Base-by-base conservation (phyloP, 1,284 basidiomycete species). In the Trametes pubescens region DNA sequence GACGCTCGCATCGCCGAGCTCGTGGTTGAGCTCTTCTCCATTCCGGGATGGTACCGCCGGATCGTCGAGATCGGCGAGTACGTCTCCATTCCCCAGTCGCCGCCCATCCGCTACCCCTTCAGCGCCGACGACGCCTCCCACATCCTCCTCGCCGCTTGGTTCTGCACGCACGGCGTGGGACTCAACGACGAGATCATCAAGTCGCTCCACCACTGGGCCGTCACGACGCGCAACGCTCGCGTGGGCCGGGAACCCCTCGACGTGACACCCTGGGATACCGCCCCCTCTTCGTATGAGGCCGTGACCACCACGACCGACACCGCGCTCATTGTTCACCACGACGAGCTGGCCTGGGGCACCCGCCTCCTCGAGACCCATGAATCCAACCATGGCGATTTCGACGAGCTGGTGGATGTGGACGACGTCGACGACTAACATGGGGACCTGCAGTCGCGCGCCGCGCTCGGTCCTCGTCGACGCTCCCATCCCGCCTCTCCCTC, bases 361-460 rank as follows among this genome's bases (percentile, higher is more conserved):
- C 2, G 2, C 4, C 9, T 48, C 6, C 10, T 8, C 6, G 47
- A 48, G 4, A 26, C 2, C 8, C 2, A 2, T 10, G 11, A 14
- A 9, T 26, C 24, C 24, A 48, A 48, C 47, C 47, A 11, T 14
- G 47, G 2, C 6, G 47, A 48, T 7, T 26, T 4, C 6, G 47
- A 48, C 47, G 47, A 26, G 47, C 13, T 48, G 24, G 29, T 48
- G 24, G 26, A 48, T n/a, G n/a, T n/a, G n/a, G n/a, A n/a, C n/a
- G n/a, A n/a, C n/a, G n/a, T n/a, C 47, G 47, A 29, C 47, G 47
- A 48, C 22, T 48, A 48, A 21, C 4, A 47, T 35, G 46, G 46
- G 26, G 47, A 46, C 43, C 43, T 4, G n/a, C 43, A 18, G 43
- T n/a, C 4, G 21, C 43, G 7, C 40, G 9, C 9, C 40, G 40